A percentile compares a stretch with the other conserved stretches of the same genome.
These are phyloP conservation scores for Mycena pura DNA, from an alignment of 768 basidiomycete genomes.

Conservation along the genomic window DNA sequence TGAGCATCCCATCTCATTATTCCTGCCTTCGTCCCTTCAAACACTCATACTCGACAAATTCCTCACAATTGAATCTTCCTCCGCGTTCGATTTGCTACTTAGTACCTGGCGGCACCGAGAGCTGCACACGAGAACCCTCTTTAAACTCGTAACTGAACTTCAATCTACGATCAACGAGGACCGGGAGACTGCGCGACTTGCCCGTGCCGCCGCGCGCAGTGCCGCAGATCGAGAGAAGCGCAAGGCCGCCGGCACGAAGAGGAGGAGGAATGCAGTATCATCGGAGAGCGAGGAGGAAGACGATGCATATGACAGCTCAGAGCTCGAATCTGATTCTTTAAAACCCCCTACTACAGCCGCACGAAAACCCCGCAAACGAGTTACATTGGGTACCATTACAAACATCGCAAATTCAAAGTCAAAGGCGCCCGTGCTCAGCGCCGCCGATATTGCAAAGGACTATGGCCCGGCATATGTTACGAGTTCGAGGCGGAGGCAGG, in stretches of 20 bases:
- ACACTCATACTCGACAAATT: neutral
- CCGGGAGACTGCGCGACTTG: neutral
- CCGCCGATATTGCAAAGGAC: too few species aligned
- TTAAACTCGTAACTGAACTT: neutral
- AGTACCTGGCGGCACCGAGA: neutral
- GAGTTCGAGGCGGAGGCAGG: too few species aligned
- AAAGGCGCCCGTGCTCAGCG: too few species aligned
- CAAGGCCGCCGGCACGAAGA: neutral
- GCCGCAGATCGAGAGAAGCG: neutral
- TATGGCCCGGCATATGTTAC: too few species aligned
- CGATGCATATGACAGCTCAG: too few species aligned
- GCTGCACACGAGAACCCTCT: neutral
- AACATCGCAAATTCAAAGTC: too few species aligned
- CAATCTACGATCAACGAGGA: neutral
- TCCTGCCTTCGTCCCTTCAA: neutral
- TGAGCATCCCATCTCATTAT: neutral
- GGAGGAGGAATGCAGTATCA: too few species aligned
- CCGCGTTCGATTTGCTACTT: neutral
- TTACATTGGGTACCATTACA: too few species aligned
- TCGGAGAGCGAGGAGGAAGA: neutral
- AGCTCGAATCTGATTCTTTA: too few species aligned
- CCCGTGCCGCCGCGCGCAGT: neutral
- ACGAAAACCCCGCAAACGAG: too few species aligned
- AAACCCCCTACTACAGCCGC: too few species aligned
- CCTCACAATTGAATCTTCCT: neutral